A percentile compares a stretch with the other conserved stretches of the same genome.
phyloP scores from a whole-genome alignment of 306 rosid species.

The Rubus idaeus region DNA sequence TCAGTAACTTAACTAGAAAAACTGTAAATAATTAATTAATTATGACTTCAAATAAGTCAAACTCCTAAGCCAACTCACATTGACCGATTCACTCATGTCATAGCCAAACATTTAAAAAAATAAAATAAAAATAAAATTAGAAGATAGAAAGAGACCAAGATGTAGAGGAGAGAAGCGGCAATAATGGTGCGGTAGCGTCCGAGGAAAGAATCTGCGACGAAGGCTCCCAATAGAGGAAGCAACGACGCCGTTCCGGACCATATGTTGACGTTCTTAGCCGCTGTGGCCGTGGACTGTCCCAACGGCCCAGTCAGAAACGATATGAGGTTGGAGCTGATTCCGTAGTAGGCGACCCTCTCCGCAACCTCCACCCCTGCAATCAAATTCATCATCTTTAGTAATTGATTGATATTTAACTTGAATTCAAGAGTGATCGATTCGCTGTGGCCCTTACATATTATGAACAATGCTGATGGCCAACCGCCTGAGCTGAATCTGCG shows the following conservation, averaged over 20 bases:
- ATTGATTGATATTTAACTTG: background rate
- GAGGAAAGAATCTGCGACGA: constrained; percentile 36
- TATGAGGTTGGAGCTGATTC: constrained; percentile 38
- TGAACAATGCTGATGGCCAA: constrained; percentile 44
- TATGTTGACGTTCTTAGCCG: constrained; percentile 34
- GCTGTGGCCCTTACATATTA: constrained; percentile 26
- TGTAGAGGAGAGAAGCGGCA: constrained; percentile 32
- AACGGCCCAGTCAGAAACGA: constrained; percentile 35
- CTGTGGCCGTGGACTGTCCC: constrained; percentile 34
- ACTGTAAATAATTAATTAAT: too few species aligned
- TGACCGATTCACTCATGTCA: background rate
- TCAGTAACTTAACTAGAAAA: too few species aligned
- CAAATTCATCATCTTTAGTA: background rate
- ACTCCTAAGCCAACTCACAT: too few species aligned
- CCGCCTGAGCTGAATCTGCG: constrained; percentile 37
- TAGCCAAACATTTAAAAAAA: background rate
- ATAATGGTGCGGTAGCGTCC: constrained; percentile 41
- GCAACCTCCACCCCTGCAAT: constrained; percentile 37
- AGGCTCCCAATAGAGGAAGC: constrained; percentile 38
- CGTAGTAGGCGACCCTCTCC: constrained; percentile 37
- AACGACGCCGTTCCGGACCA: constrained; percentile 42
- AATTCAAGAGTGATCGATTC: too few species aligned
- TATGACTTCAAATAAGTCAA: too few species aligned
- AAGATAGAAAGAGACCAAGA: constrained; percentile 19
- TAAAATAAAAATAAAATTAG: background rate